These are phyloP conservation scores for Lolium perenne DNA, from an alignment of 176 grass and related monocot genomes.

Conservation along the genomic window DNA sequence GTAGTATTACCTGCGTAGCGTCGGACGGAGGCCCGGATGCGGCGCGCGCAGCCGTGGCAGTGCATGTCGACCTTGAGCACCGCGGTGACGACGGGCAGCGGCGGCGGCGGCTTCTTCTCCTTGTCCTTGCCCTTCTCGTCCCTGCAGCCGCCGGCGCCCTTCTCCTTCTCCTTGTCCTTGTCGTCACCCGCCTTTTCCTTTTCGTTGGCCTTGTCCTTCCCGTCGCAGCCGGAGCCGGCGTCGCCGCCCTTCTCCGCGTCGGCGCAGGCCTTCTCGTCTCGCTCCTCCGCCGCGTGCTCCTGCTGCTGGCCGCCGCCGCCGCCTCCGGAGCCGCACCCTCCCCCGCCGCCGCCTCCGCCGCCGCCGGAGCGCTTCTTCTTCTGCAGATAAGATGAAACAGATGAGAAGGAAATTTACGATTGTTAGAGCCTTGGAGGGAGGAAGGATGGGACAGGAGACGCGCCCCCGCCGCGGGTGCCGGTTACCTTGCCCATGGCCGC, in stretches of 20 bases:
- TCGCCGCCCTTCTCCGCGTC: neutral
- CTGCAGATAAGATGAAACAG: neutral
- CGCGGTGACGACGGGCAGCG: slow-evolving; percentile 45
- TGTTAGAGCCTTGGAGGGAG: no score
- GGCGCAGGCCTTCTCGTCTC: neutral
- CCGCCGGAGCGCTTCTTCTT: slow-evolving; percentile 54
- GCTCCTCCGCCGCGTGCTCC: slow-evolving; percentile 18
- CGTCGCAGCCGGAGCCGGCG: neutral
- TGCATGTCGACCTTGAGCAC: slow-evolving; percentile 87
- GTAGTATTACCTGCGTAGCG: slow-evolving; percentile 51
- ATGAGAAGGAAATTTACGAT: no score
- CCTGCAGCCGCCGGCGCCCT: neutral
- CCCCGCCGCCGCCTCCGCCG: neutral
- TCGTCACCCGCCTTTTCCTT: neutral
- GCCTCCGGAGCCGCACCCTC: neutral
- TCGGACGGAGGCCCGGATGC: slow-evolving; percentile 60
- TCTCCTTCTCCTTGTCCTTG: neutral
- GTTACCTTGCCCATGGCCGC: slow-evolving; percentile 2
- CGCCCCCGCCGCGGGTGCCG: neutral
- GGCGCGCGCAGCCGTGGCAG: slow-evolving; percentile 75
- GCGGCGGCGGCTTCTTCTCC: slow-evolving; percentile 21
- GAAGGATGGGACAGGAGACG: neutral
- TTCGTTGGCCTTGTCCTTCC: neutral
- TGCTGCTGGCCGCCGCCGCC: neutral
- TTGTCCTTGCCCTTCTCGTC: slow-evolving; percentile 12